Evolutionary conservation across 2,329 filamentous ascomycete genomes (phyloP).

Genomic region (Raffaelea arxii): DNA sequence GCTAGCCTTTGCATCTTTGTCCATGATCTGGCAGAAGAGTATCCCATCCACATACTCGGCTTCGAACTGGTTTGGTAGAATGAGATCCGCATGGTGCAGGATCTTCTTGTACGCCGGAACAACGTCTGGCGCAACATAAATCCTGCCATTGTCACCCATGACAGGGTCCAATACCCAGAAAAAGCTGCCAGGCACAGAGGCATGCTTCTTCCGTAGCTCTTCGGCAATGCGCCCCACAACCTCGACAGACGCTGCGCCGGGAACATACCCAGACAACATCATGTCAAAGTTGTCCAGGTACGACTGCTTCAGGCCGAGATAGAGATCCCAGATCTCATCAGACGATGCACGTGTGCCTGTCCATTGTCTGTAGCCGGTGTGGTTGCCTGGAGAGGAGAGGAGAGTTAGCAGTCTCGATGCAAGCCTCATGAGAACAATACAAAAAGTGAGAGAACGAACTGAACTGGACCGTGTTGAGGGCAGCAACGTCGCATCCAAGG

Average conservation of each 20-base stretch:
- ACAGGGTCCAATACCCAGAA: conserved; percentile 98
- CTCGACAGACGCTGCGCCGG: conserved; percentile 73
- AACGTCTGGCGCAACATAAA: conserved; percentile 88
- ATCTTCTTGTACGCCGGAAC: conserved; percentile 82
- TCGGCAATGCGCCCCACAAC: conserved; percentile 76
- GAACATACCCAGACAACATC: conserved; percentile 90
- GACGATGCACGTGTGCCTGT: conserved; percentile 77
- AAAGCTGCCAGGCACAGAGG: conserved; percentile 62
- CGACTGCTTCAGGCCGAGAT: conserved; percentile 72
- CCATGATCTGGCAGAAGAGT: too few species aligned
- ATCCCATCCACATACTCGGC: conserved; percentile 73
- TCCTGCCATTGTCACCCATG: conserved; percentile 89
- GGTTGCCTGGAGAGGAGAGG: conserved; percentile 58
- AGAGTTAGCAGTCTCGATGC: neutral
- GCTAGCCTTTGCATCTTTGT: too few species aligned
- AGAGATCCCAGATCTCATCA: conserved; percentile 74
- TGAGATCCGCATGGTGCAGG: conserved; percentile 74
- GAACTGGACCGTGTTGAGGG: conserved; percentile 94
- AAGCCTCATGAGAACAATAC: neutral
- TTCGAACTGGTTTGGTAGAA: conserved; percentile 95
- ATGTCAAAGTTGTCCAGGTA: conserved; percentile 85
- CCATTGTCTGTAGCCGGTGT: conserved; percentile 84
- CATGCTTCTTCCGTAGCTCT: conserved; percentile 62
- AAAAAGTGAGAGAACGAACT: conserved; percentile 47
- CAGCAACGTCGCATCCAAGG: conserved; percentile 85